Conservation (phyloP, 2,329 filamentous ascomycete species). For the Teratosphaeria gauchensis region DNA sequence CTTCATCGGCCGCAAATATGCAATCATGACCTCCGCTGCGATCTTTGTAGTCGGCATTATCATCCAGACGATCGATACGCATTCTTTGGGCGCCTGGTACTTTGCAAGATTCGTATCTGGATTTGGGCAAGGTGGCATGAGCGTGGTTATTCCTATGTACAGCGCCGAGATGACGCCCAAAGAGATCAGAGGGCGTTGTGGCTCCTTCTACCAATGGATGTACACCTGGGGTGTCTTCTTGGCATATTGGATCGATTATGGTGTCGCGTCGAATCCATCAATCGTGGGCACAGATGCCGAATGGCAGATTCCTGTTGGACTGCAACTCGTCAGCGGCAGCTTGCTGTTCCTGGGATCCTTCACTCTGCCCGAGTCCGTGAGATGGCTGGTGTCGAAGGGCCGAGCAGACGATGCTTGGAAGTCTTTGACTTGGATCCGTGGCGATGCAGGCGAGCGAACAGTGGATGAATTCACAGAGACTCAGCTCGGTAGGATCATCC, state of each 20-base stretch:
- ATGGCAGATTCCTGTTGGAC: slow-evolving; percentile 48
- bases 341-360: slow-evolving; percentile 42
- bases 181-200: slow-evolving; percentile 39
- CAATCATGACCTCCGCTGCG: slow-evolving; percentile 35
- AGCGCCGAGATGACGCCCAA: slow-evolving; percentile 35
- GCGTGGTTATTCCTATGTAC: slow-evolving; percentile 33
- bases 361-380: slow-evolving; percentile 40
- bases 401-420: slow-evolving; percentile 38
- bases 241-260: slow-evolving; percentile 39
- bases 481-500: not conserved
- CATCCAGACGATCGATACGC: slow-evolving; percentile 38
- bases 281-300: slow-evolving; percentile 28
- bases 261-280: slow-evolving; percentile 27
- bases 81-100: slow-evolving; percentile 35
- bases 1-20: slow-evolving; percentile 33
- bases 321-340: slow-evolving; percentile 42
- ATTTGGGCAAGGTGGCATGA: slow-evolving; percentile 40
- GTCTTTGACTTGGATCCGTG: slow-evolving; percentile 45
- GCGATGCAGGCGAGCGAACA: slow-evolving; percentile 25
- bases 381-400: slow-evolving; percentile 42
- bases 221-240: slow-evolving; percentile 41
- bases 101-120: slow-evolving; percentile 39
- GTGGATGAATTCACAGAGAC: not conserved
- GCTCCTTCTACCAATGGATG: slow-evolving; percentile 44
- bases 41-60: slow-evolving; percentile 32